Evolutionary conservation across 2,329 filamentous ascomycete genomes (phyloP).

Genomic region (Sarocladium kiliense): DNA sequence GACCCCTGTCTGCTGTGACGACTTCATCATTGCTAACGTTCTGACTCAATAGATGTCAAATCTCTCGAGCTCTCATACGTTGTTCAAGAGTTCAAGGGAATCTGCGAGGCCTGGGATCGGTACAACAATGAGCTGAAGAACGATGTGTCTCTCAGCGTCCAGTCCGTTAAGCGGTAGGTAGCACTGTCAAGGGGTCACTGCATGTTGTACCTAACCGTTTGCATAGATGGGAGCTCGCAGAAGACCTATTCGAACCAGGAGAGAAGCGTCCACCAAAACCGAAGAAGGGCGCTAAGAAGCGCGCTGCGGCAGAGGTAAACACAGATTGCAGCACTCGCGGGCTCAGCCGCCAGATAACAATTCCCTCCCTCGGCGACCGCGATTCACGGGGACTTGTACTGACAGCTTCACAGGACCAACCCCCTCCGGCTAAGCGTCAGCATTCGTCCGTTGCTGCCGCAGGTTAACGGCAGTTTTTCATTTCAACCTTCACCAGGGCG

Average conservation of each 20-base stretch:
- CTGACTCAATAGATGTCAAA: conserved; percentile 53
- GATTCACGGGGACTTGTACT: conserved; percentile 15
- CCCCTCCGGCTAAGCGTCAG: conserved; percentile 35
- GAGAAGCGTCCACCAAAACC: conserved; percentile 70
- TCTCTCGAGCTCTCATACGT: conserved; percentile 74
- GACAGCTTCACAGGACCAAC: conserved; percentile 27
- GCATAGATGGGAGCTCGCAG: conserved; percentile 70
- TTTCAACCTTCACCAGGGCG: background rate
- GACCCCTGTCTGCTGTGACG: background rate
- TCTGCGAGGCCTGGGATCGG: conserved; percentile 69
- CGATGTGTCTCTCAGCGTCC: conserved; percentile 62
- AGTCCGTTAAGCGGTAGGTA: conserved; percentile 82
- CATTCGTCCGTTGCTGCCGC: conserved; percentile 36
- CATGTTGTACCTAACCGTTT: background rate
- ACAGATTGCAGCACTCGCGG: background rate
- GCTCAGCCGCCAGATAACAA: conserved; percentile 10
- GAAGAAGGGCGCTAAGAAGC: conserved; percentile 46
- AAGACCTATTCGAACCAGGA: conserved; percentile 80
- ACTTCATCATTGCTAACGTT: conserved; percentile 7
- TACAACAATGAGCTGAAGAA: conserved; percentile 67
- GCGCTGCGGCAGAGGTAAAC: conserved; percentile 41
- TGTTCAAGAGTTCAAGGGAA: conserved; percentile 80
- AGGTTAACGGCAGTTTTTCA: conserved; percentile 20
- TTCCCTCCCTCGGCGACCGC: conserved; percentile 10
- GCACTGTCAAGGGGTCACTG: too few species aligned